Evolutionary conservation across 768 basidiomycete species (phyloP).

Genomic region (Termitomyces bulborhizus): DNA sequence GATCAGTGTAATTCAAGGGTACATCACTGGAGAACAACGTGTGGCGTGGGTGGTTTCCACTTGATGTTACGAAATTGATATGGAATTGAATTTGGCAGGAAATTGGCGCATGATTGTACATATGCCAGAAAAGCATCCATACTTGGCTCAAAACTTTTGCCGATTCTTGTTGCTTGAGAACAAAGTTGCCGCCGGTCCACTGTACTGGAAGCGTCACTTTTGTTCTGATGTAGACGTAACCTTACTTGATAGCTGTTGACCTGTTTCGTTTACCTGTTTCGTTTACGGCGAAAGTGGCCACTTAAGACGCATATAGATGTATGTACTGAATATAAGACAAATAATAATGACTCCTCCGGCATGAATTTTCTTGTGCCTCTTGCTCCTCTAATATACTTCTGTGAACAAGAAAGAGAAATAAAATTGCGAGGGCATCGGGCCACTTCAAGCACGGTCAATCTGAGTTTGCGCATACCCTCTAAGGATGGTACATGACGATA

Average conservation of each 20-base stretch:
- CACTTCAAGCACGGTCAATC: slow-evolving; percentile 1
- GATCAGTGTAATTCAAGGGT: not conserved
- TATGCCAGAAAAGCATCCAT: not conserved
- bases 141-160: not conserved
- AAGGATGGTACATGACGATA: not conserved
- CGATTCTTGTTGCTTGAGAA: not conserved
- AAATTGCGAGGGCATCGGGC: slow-evolving; percentile 9
- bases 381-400: not conserved
- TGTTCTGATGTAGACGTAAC: not conserved
- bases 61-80: not conserved
- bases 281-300: not conserved
- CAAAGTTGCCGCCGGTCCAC: not conserved
- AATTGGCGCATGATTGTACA: not conserved
- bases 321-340: not conserved
- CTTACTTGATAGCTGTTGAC: not conserved
- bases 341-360: not conserved
- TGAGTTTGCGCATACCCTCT: slow-evolving; percentile 2
- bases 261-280: not conserved
- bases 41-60: slow-evolving; percentile 5
- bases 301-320: not conserved
- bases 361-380: not conserved
- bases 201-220: not conserved
- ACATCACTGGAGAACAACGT: not conserved
- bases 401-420: not conserved
- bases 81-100: not conserved